Evolutionary conservation across 2,329 filamentous ascomycete species (phyloP).

Genomic region (Pezicula neosporulosa): DNA sequence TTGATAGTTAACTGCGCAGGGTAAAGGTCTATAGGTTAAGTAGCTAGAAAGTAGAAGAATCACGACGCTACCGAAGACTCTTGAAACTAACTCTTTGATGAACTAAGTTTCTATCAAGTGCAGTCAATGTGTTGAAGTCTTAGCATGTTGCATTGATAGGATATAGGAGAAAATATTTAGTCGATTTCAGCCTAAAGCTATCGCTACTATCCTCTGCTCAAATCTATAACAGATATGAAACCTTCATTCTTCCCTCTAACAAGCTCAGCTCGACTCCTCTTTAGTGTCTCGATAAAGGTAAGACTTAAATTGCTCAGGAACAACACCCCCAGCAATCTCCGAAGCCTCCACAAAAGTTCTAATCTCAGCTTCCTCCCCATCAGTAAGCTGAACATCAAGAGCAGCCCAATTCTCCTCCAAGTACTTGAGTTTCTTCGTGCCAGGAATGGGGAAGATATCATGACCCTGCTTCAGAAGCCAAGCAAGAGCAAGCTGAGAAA

Average conservation of each 20-base stretch:
- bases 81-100: too few species aligned
- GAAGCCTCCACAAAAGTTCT: constrained; percentile 31
- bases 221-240: not conserved
- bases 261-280: not conserved
- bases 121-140: too few species aligned
- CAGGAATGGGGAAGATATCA: constrained; percentile 57
- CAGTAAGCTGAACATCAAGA: constrained; percentile 28
- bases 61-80: too few species aligned
- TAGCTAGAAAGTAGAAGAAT: too few species aligned
- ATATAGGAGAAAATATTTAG: too few species aligned
- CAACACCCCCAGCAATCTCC: constrained; percentile 10
- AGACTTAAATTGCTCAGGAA: not conserved
- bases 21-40: too few species aligned
- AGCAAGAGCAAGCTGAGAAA: constrained; percentile 56
- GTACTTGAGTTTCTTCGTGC: constrained; percentile 44
- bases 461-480: constrained; percentile 60
- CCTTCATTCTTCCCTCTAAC: not conserved
- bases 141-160: too few species aligned
- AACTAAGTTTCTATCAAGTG: too few species aligned
- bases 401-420: constrained; percentile 42
- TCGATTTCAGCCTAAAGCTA: too few species aligned
- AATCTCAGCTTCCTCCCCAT: constrained; percentile 33
- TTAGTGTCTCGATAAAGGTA: not conserved
- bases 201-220: too few species aligned
- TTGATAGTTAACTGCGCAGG: too few species aligned